Base-by-base conservation (phyloP, 805 yeast genomes). In the Candida glaebosa region DNA sequence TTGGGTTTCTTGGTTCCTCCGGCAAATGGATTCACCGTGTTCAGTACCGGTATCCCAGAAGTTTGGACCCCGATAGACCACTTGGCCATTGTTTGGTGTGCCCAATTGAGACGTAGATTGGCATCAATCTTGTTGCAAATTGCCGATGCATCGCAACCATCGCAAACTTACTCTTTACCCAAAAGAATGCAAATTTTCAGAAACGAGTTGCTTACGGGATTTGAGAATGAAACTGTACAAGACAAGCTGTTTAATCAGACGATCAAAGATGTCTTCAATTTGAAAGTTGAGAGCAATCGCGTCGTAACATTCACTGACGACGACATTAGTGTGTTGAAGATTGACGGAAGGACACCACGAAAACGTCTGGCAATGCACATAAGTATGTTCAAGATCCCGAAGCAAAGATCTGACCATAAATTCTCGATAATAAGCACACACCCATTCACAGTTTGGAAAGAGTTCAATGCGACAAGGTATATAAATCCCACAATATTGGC, bases 11-110 rank as follows among this genome's bases (percentile, higher is more conserved):
- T 90, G 1, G 71, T 89, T 0, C 96, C 96, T 0, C 70, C 74
- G 1, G 48, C 77, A 0, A 79, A 91, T 52, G 97, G 97, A 0
- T 81, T 91, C 45, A 81, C 95, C 0, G 86, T 84, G 0, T 87
- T 79, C 51, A 78, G 96, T 0, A 81, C 93, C 0, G 90, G 96
- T 1, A 84, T 91, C 8, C 96, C 96, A 0, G 75, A 73, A 2
- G 96, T 91, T 1, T 91, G 97, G 96, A 82, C 96, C 0, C 85
- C 96, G 1, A 81, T 89, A 31, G 98, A 91, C 60, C 99, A 91
- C 64, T 72, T 88, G 48, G 97, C 98, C 0, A 82, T 93, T 37
- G 96, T 91, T 2, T 91, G 99, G 99, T 91, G 99, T 62, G 86
- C 82, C 46, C 97, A 91, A 59, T 64, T 90, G 30, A 73, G 97